A percentile compares a stretch with the other conserved stretches of the same genome.
These are phyloP conservation scores for Cercospora beticola DNA, from an alignment of 2,329 filamentous ascomycete species.

Conservation along the genomic window DNA sequence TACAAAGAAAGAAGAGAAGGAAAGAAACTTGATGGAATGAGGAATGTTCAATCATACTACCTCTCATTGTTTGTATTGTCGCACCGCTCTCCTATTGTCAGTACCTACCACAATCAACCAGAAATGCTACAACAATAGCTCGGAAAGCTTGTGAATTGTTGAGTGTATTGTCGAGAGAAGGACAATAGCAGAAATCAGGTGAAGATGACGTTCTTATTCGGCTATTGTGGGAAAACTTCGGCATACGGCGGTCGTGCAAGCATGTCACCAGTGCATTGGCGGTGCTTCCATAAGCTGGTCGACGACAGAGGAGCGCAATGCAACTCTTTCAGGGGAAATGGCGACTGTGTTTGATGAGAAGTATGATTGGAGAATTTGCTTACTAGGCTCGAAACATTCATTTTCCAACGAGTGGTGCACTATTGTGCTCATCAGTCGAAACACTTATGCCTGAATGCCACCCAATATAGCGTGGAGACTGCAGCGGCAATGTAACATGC, in stretches of 20 bases:
- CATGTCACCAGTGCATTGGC: not conserved
- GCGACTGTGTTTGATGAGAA: not conserved
- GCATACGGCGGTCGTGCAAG: not conserved
- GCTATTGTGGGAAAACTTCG: not conserved
- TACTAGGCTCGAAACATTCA: not conserved
- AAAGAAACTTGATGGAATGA: not conserved
- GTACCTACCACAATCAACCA: not conserved
- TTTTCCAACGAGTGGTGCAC: not conserved
- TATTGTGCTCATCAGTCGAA: not conserved
- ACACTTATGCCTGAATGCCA: not conserved
- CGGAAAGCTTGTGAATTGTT: not conserved
- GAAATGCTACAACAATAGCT: not conserved
- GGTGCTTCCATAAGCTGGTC: not conserved
- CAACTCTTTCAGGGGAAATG: not conserved
- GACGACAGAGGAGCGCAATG: not conserved
- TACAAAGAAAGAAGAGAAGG: not conserved
- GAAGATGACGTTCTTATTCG: not conserved
- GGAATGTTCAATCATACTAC: constrained; percentile 6
- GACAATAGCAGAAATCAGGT: constrained; percentile 8
- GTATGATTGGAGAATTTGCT: not conserved
- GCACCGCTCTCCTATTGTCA: not conserved
- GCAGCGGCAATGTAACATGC: not conserved
- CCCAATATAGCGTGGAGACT: not conserved
- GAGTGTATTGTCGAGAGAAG: not conserved
- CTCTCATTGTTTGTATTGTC: not conserved